A percentile compares a stretch with the other conserved stretches of the same genome.
Evolutionary conservation across 2,329 filamentous ascomycete species (phyloP).

Genomic region (Biscogniauxia sp.): DNA sequence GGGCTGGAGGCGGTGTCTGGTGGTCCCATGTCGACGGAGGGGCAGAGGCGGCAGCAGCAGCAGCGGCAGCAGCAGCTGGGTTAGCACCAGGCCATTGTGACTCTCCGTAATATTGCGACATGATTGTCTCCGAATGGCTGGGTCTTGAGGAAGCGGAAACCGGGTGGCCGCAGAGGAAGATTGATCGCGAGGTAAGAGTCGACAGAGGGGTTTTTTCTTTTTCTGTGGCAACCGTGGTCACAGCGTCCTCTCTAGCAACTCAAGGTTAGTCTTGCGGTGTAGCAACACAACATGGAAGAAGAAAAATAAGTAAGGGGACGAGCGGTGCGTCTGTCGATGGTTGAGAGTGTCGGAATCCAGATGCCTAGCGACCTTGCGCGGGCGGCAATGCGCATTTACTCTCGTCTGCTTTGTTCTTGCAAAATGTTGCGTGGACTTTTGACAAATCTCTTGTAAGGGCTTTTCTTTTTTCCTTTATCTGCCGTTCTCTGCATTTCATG

Average conservation of each 20-base stretch:
- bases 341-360: not conserved
- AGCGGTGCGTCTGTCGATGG: not conserved
- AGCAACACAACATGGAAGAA: not conserved
- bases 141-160: not conserved
- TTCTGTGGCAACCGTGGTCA: not conserved
- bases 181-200: not conserved
- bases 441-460: not conserved
- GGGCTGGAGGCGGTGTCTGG: slow-evolving; percentile 65
- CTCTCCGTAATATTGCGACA: slow-evolving; percentile 37
- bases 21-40: slow-evolving; percentile 69
- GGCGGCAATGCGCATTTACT: not conserved
- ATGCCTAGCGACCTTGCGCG: not conserved
- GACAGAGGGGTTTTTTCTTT: not conserved
- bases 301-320: not conserved
- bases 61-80: slow-evolving; percentile 36
- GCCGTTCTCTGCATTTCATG: not conserved
- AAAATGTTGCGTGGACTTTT: not conserved
- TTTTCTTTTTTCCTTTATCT: not conserved
- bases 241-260: slow-evolving; percentile 3
- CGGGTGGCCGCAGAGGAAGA: slow-evolving; percentile 1
- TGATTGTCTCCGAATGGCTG: slow-evolving; percentile 11
- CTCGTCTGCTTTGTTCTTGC: not conserved
- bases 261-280: slow-evolving; percentile 9
- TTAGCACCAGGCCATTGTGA: slow-evolving; percentile 33
- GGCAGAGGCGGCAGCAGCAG: slow-evolving; percentile 11